Conservation (phyloP, 2,329 filamentous ascomycete species). For the Pyricularia sp. region DNA sequence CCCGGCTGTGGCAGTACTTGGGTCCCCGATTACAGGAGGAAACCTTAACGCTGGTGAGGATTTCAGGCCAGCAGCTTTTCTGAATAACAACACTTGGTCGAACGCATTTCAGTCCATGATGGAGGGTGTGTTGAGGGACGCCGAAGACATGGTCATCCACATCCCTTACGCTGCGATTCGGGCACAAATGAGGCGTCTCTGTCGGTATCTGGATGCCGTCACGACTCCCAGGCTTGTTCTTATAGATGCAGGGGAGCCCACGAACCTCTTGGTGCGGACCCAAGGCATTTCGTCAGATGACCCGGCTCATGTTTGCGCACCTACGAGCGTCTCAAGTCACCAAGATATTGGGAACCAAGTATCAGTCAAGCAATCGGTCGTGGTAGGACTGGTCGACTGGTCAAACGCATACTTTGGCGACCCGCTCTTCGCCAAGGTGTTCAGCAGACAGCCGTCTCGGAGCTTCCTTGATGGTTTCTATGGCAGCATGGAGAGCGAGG, state of each 20-base stretch:
- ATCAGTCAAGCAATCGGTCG: not conserved
- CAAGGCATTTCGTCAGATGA: not conserved
- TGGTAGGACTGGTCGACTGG: constrained; percentile 50
- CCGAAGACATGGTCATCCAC: constrained; percentile 48
- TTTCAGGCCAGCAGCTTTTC: not conserved
- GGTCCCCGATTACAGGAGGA: not conserved
- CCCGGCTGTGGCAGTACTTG: constrained; percentile 23
- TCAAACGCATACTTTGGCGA: constrained; percentile 51
- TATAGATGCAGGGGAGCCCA: constrained; percentile 40
- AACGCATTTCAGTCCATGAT: constrained; percentile 47
- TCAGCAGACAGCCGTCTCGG: constrained; percentile 32
- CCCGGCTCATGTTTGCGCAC: not conserved
- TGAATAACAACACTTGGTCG: constrained; percentile 33
- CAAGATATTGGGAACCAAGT: not conserved
- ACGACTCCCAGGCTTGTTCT: constrained; percentile 41
- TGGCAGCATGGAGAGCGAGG: constrained; percentile 10
- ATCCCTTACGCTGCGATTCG: constrained; percentile 48
- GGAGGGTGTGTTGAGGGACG: constrained; percentile 47
- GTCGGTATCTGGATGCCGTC: constrained; percentile 41
- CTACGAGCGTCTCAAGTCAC: not conserved
- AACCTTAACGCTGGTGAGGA: not conserved
- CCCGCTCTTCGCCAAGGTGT: constrained; percentile 41
- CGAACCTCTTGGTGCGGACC: constrained; percentile 35
- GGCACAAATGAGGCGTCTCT: constrained; percentile 38
- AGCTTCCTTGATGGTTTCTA: constrained; percentile 40